Conservation (phyloP, 1,284 basidiomycete genomes). For the Agroathelia rolfsii region DNA sequence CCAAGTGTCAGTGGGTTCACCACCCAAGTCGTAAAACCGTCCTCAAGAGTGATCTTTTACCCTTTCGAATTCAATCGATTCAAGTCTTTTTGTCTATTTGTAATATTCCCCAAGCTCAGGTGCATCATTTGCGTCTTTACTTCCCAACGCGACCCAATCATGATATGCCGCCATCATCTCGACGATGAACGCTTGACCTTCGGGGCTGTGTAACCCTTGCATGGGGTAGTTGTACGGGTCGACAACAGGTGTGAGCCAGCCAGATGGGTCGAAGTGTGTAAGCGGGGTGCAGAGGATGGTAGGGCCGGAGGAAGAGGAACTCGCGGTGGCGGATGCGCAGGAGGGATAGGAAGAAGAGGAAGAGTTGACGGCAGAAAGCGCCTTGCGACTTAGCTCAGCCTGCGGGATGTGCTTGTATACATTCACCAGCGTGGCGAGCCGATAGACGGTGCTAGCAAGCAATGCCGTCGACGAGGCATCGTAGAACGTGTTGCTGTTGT, state of each 20-base stretch:
- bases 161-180: conserved; percentile 53
- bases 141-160: conserved; percentile 36
- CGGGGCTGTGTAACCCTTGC: conserved; percentile 38
- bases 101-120: too few species aligned
- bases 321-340: conserved; percentile 21
- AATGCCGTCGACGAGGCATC: conserved; percentile 72
- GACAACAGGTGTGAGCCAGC: conserved; percentile 53
- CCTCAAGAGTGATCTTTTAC: too few species aligned
- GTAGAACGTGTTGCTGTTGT: conserved; percentile 50
- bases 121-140: conserved; percentile 30
- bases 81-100: too few species aligned
- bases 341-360: too few species aligned
- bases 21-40: too few species aligned
- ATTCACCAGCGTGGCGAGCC: conserved; percentile 44
- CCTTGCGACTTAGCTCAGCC: conserved; percentile 47
- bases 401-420: conserved; percentile 39
- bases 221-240: conserved; percentile 45
- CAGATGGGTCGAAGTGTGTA: conserved; percentile 23
- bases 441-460: conserved; percentile 70
- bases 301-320: conserved; percentile 7
- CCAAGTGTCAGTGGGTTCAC: too few species aligned
- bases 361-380: too few species aligned
- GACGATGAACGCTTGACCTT: conserved; percentile 59
- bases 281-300: too few species aligned
- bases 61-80: too few species aligned